These are phyloP conservation scores for Avicennia marina DNA, from an alignment of 257 asterid genomes.

Conservation along the genomic window DNA sequence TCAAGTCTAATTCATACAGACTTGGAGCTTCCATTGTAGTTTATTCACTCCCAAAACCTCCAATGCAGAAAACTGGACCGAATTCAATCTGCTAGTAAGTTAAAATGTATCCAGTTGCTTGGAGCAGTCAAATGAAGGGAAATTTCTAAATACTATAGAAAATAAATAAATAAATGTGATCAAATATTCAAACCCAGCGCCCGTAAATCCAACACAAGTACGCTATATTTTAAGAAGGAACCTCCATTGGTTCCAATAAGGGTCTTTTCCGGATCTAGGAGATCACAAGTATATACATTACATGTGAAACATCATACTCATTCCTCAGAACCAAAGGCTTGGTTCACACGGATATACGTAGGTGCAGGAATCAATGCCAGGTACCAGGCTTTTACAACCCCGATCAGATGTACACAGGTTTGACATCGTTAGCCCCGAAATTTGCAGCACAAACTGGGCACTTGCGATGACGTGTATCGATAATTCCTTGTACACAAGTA, in stretches of 20 bases:
- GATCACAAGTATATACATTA: constrained; percentile 16
- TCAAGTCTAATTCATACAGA: constrained; percentile 14
- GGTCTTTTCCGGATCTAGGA: constrained; percentile 24
- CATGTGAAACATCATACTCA: constrained; percentile 16
- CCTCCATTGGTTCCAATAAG: constrained; percentile 15
- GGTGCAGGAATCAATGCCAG: constrained; percentile 9
- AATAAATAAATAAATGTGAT: background rate
- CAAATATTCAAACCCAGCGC: constrained; percentile 18
- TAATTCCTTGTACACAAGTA: constrained; percentile 70
- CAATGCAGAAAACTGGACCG: constrained; percentile 15
- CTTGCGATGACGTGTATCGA: constrained; percentile 80
- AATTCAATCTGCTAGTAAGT: constrained; percentile 27
- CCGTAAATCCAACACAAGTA: constrained; percentile 20
- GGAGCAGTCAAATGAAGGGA: constrained; percentile 11
- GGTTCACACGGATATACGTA: constrained; percentile 12
- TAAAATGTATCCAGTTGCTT: constrained; percentile 15
- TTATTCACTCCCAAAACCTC: constrained; percentile 19
- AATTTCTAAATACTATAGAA: constrained; percentile 14
- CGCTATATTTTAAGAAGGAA: constrained; percentile 15
- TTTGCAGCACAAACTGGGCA: constrained; percentile 90
- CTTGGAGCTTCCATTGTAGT: constrained; percentile 9
- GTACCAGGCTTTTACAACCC: constrained; percentile 7
- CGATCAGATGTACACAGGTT: constrained; percentile 86
- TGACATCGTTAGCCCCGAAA: constrained; percentile 82
- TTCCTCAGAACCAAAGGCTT: constrained; percentile 15